Evolutionary conservation across 208 protist species (phyloP).

Genomic region (Leishmania mexicana): DNA sequence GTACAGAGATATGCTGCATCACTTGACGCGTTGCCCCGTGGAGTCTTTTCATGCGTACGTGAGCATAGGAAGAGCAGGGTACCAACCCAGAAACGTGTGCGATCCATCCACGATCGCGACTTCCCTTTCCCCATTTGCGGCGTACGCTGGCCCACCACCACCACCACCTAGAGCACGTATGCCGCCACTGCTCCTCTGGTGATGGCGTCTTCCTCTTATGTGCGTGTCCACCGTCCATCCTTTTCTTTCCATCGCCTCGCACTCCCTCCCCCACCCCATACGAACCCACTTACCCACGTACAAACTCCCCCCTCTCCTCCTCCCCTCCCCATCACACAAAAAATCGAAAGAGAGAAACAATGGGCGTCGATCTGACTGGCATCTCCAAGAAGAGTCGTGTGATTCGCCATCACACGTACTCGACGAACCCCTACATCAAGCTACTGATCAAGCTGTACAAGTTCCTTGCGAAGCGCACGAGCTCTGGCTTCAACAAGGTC

Average conservation of each 20-base stretch:
- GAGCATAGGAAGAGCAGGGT: not conserved
- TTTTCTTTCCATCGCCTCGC: not conserved
- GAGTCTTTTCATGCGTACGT: not conserved
- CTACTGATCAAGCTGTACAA: slow-evolving; percentile 99
- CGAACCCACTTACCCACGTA: not conserved
- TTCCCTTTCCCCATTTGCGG: not conserved
- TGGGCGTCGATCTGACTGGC: slow-evolving; percentile 92
- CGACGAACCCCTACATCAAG: slow-evolving; percentile 97
- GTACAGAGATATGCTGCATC: not conserved
- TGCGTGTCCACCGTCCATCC: not conserved
- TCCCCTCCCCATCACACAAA: too few species aligned
- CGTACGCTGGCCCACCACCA: not conserved
- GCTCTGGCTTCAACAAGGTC: slow-evolving; percentile 98
- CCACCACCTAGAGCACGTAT: not conserved
- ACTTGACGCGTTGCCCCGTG: not conserved
- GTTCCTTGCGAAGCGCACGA: slow-evolving; percentile 98
- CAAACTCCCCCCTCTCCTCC: not conserved
- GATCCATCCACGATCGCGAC: not conserved
- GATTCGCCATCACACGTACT: slow-evolving; percentile 94
- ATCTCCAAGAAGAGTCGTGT: slow-evolving; percentile 91
- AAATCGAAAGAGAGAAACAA: slow-evolving; percentile 10
- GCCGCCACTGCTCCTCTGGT: not conserved
- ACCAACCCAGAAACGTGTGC: not conserved
- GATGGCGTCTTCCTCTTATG: not conserved
- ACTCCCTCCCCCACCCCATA: not conserved